Evolutionary conservation across 2,329 filamentous ascomycete genomes (phyloP), one percentile per base, ranked within the genome.

Genomic region (Aureobasidium sp.): DNA sequence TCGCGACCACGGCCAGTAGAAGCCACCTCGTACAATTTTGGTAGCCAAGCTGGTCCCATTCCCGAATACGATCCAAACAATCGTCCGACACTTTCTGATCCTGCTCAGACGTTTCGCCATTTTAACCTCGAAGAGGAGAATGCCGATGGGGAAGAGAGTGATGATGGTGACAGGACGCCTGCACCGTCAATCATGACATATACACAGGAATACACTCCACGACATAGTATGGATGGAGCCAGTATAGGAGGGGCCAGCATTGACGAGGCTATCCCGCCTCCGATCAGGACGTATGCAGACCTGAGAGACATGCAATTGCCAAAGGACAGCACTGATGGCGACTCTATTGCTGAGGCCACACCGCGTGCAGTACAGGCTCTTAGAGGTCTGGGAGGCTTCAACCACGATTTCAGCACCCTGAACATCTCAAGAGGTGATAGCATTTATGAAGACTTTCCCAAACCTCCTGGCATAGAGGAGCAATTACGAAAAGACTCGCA

Each of bases 1-100:
- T 70, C 68, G 15, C 65, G 68, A 15, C 68, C 67, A 8, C 61
- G 63, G 49, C 62, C 40, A 31, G 37, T 31, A 39, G 44, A 42
- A 12, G 17, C 37, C 8, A 49, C 12, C 9, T 52, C 49, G 19
- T 61, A 60, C 19, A 50, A 45, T 17, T 60, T 60, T 33, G 39
- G 57, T 19, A 40, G 57, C 15, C 27, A 50, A 19, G 35, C 57
- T 58, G 54, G 42, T 17, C 54, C 54, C 6, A 39, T 48, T 8
- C 40, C 42, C 3, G 53, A 57, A n/a, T 45, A 57, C 29, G 40
- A 58, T 5, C 27, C 53, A n/a, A 17, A 33, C 27, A 45, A 33
- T 27, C 53, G 40, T 9, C 53, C 50, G 37, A 42, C 37, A 19
- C 37, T 42, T 2, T 42, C 37, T 37, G 22, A 42, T 11, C 17